Percentiles rank a stretch among this genome's conserved stretches.
Evolutionary conservation across 169 alveolate genomes (phyloP).

Genomic region (Plasmodium billcollinsi): DNA sequence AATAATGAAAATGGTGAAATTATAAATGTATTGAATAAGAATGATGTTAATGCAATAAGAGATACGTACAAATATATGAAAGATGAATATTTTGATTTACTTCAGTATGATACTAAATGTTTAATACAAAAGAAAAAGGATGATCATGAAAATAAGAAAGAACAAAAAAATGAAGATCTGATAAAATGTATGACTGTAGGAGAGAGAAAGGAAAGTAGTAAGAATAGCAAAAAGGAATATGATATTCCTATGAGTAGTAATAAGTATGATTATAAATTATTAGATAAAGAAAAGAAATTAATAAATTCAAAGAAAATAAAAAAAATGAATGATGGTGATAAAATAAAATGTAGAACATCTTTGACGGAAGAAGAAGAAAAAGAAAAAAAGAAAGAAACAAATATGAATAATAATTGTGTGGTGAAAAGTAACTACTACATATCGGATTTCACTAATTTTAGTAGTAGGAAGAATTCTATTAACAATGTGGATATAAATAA

Average conservation of each 20-base stretch:
- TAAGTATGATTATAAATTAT: no score
- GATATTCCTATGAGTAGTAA: no score
- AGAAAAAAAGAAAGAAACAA: conserved; percentile 3
- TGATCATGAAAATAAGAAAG: not conserved
- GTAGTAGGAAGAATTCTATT: conserved; percentile 22
- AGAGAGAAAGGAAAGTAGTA: not conserved
- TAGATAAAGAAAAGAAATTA: not conserved
- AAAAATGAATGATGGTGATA: not conserved
- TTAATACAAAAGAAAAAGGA: conserved; percentile 1
- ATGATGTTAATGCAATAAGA: no score
- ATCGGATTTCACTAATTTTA: not conserved
- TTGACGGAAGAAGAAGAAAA: not conserved
- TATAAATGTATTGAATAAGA: not conserved
- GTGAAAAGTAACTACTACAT: not conserved
- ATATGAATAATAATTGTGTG: not conserved
- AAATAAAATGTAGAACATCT: not conserved
- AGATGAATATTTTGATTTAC: no score
- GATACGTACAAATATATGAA: no score
- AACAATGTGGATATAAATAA: conserved; percentile 63
- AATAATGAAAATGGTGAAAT: not conserved
- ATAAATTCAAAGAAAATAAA: not conserved
- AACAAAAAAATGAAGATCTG: conserved; percentile 14
- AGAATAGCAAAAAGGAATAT: no score
- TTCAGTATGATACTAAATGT: not conserved
- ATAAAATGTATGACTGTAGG: conserved; percentile 9